These are phyloP conservation scores for Isoetes taiwanensis DNA, from an alignment of 75 land plant species.

Conservation along the genomic window DNA sequence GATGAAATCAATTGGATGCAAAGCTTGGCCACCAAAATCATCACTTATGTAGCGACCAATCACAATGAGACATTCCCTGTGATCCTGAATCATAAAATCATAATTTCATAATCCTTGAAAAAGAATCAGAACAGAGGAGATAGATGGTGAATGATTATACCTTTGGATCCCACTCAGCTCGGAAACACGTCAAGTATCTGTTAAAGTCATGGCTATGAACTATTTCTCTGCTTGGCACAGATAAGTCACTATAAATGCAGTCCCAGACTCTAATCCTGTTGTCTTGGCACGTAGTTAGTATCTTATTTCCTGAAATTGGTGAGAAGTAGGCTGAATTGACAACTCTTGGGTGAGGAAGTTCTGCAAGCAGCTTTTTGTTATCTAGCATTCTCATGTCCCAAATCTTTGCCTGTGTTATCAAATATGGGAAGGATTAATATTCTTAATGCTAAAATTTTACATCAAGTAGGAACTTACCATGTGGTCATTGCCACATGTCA, in stretches of 20 bases:
- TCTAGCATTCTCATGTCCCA: slow-evolving; percentile 75
- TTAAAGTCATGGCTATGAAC: slow-evolving; percentile 98
- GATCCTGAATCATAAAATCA: slow-evolving; percentile 38
- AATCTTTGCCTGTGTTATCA: slow-evolving; percentile 51
- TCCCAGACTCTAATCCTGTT: slow-evolving; percentile 93
- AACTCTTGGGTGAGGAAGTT: slow-evolving; percentile 65
- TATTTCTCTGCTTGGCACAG: slow-evolving; percentile 73
- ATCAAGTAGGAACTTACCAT: slow-evolving; percentile 51
- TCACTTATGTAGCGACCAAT: slow-evolving; percentile 95
- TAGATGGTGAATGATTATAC: slow-evolving; percentile 16
- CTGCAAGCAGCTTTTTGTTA: slow-evolving; percentile 31
- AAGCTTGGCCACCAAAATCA: slow-evolving; percentile 66
- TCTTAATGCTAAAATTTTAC: no score
- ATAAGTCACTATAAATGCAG: slow-evolving; percentile 65
- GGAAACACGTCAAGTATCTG: slow-evolving; percentile 77
- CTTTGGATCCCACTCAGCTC: slow-evolving; percentile 99
- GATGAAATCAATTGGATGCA: slow-evolving; percentile 96
- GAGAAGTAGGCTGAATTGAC: slow-evolving; percentile 95
- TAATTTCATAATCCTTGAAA: neutral
- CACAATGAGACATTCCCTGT: slow-evolving; percentile 66
- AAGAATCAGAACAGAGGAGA: neutral
- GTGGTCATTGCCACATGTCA: slow-evolving; percentile 96
- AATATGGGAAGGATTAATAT: neutral
- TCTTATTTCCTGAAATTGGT: slow-evolving; percentile 69
- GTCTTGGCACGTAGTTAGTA: slow-evolving; percentile 86